Base-by-base conservation (phyloP, 2,329 filamentous ascomycete genomes). In the Nigrospora oryzae region DNA sequence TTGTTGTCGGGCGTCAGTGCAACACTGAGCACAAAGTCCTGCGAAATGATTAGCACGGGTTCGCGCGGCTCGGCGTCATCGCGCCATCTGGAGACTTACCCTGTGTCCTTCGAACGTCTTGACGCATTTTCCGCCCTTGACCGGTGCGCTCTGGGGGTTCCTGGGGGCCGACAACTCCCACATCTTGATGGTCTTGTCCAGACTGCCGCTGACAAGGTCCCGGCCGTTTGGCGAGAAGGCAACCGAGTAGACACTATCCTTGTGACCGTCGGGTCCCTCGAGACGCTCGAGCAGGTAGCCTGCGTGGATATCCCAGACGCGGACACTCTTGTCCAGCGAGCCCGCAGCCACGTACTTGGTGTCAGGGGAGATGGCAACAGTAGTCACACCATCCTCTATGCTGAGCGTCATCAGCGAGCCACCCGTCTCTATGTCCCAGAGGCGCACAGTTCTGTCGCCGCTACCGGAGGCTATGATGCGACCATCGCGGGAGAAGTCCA, bases 141-240 rank as follows among this genome's bases (percentile, higher is more conserved):
- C 77, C 31, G 76, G 80, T 38, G 79, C 75, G 59, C 77, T 80
- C 39, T 80, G 75, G 47, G 82, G 76, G 56, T 83, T 78, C 54
- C 86, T 79, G 38, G 84, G 79, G 17, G 85, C 79, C 45, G 79
- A 83, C 42, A 98, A 77, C 71, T 96, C 90, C 90, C 93, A 98
- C 85, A 97, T 95, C 74, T 96, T 95, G 74, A 97, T 97, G 0
- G 91, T 97, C 75, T 95, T 95, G 64, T 98, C 93, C 55, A 97
- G 71, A 75, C 86, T 94, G 51, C 93, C 93, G 57, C 86, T 94
- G 60, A 97, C 91, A 36, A 98, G 82, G 54, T 95, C 88, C 57
- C 89, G 86, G 49, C 91, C 91, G 56, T 86, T 91, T 28, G 93
- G 93, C 13, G 90, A 90, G 66, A 98, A 98, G 0, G 93, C 91